A percentile compares a stretch with the other conserved stretches of the same genome.
Conservation (phyloP, 2,329 filamentous ascomycete genomes). For the Exophiala lecanii-corni region DNA sequence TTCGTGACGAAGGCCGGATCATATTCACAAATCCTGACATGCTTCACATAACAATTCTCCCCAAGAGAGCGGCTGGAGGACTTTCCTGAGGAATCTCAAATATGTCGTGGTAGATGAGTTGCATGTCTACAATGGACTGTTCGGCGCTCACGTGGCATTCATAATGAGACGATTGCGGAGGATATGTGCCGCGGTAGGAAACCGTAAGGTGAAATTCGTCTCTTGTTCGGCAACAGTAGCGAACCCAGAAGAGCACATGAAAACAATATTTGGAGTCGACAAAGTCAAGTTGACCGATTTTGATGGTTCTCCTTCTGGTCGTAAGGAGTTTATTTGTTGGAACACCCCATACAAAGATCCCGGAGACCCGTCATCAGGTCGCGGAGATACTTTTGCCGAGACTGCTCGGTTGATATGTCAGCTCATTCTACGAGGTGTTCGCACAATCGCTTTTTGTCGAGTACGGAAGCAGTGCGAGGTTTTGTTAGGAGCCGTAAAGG, state of each 20-base stretch:
- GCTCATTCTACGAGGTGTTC: slow-evolving; percentile 77
- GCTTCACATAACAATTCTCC: slow-evolving; percentile 89
- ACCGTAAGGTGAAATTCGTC: slow-evolving; percentile 78
- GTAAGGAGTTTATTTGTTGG: slow-evolving; percentile 96
- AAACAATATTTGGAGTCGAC: slow-evolving; percentile 84
- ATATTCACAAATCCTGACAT: slow-evolving; percentile 99
- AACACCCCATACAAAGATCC: slow-evolving; percentile 94
- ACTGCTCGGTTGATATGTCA: slow-evolving; percentile 89
- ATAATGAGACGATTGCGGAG: slow-evolving; percentile 87
- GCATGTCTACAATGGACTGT: slow-evolving; percentile 92
- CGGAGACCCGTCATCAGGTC: slow-evolving; percentile 76
- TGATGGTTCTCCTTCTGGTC: slow-evolving; percentile 85
- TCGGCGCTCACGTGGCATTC: slow-evolving; percentile 89
- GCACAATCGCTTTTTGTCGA: slow-evolving; percentile 88
- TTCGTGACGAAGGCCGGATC: slow-evolving; percentile 83
- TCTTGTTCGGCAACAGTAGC: slow-evolving; percentile 95
- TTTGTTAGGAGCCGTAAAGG: slow-evolving; percentile 72
- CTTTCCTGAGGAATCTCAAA: slow-evolving; percentile 79
- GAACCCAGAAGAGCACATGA: slow-evolving; percentile 88
- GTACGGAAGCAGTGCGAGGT: slow-evolving; percentile 85
- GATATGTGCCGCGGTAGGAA: slow-evolving; percentile 86
- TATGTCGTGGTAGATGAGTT: slow-evolving; percentile 90
- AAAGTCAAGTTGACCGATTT: slow-evolving; percentile 78
- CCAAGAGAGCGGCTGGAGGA: slow-evolving; percentile 83
- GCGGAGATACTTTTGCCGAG: slow-evolving; percentile 76